Evolutionary conservation across 257 asterid genomes (phyloP), one percentile per base, ranked within the genome.

Genomic region (Nicotiana otophora): DNA sequence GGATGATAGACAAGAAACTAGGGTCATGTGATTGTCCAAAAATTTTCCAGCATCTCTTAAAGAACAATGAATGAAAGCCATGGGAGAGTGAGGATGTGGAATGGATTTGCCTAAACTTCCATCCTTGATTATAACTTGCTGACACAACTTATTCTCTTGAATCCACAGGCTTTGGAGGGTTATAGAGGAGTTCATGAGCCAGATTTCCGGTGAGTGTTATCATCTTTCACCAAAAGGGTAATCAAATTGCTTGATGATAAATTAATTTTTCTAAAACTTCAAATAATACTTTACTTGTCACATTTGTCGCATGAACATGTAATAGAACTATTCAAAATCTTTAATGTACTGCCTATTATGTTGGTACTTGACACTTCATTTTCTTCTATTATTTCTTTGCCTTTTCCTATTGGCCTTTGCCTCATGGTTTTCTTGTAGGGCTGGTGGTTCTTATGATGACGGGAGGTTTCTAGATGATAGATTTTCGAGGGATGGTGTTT

Each of bases 151-250:
- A 92, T 93, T 93, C 95, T 96, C 98, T 96, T 94, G 95, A 94
- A 94, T 96, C 94, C 97, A 96, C 99, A 96, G 99, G 99, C 98
- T 85, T 87, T 92, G 92, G 98, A 96, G 94, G 97, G 97, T 86
- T 96, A 96, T 91, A 96, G 91, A 78, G 97, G 91, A 55, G 95
- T 89, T 77, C 91, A 94, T 66, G 98, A 94, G 85, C 90, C 97
- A 81, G 86, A 92, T 83, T 90, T 89, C 83, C 95, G 97, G 99
- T 96, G 94, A 92, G 99, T 94, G 86, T 84, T 82, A 31, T 77
- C 58, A 86, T 88, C 83, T 77, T 81, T 83, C 62, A 20, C 79
- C 86, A 19, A 75, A 77, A 84, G 87, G 89, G 84, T 83, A 80
- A 70, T 79, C 83, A 74, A 62, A 84, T 82, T 84, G 69, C 9